These are phyloP conservation scores for Mortierella claussenii DNA, from an alignment of 192 early-diverging fungal species.

Conservation along the genomic window DNA sequence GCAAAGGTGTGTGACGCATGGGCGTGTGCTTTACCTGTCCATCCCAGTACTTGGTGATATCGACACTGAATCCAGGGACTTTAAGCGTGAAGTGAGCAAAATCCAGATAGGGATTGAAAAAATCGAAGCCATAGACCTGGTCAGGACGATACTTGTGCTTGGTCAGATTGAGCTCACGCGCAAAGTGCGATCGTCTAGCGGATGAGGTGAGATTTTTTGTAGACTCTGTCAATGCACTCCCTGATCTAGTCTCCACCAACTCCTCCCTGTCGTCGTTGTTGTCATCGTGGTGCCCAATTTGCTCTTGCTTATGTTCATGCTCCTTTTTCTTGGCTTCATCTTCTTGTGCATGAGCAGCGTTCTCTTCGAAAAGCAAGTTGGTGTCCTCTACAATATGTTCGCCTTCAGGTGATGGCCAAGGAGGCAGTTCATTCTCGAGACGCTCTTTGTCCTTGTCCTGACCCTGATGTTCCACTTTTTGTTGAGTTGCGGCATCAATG, in stretches of 20 bases:
- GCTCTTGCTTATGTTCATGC: slow-evolving; percentile 1
- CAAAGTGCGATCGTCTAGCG: slow-evolving; percentile 67
- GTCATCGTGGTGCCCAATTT: neutral
- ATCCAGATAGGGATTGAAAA: slow-evolving; percentile 65
- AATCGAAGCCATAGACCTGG: slow-evolving; percentile 80
- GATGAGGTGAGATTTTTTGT: slow-evolving; percentile 28
- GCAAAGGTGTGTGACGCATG: too few species aligned
- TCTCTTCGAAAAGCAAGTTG: slow-evolving; percentile 14
- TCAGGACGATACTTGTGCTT: slow-evolving; percentile 66
- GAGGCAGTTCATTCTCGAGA: slow-evolving; percentile 44
- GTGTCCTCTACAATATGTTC: slow-evolving; percentile 50
- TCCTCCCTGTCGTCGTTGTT: slow-evolving; percentile 9
- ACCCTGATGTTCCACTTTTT: slow-evolving; percentile 11
- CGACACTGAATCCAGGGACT: slow-evolving; percentile 61
- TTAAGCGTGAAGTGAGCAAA: slow-evolving; percentile 56
- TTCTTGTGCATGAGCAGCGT: neutral
- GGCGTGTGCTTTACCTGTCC: slow-evolving; percentile 78
- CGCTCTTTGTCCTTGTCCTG: slow-evolving; percentile 15
- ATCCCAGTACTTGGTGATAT: slow-evolving; percentile 64
- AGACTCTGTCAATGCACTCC: slow-evolving; percentile 3
- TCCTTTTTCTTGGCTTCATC: slow-evolving; percentile 11
- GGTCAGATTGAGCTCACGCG: slow-evolving; percentile 56
- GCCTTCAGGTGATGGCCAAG: slow-evolving; percentile 55
- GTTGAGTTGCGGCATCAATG: slow-evolving; percentile 26
- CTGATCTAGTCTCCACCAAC: slow-evolving; percentile 13